Conservation (phyloP, 352 stramenopile species). For the Phytophthora boehmeriae region DNA sequence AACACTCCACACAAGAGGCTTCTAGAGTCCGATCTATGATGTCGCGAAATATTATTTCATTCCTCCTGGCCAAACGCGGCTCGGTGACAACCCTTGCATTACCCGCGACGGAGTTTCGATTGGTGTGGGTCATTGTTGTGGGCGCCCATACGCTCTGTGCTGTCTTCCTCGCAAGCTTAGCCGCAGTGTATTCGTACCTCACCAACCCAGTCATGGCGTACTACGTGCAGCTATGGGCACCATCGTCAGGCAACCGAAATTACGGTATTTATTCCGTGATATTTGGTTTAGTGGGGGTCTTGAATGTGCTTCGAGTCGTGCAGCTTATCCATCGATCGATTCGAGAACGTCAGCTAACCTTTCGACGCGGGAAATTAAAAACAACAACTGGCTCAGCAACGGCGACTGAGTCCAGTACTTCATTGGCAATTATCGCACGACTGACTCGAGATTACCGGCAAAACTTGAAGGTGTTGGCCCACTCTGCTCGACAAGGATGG, state of each 20-base stretch:
- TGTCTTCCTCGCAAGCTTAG: conserved; percentile 1
- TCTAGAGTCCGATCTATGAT: not conserved
- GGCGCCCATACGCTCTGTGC: not conserved
- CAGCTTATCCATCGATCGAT: not conserved
- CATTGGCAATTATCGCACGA: not conserved
- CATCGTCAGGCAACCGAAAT: not conserved
- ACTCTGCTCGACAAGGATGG: not conserved
- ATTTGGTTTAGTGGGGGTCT: not conserved
- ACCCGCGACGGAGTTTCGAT: conserved; percentile 1
- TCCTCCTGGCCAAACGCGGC: not conserved
- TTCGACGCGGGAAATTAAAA: not conserved
- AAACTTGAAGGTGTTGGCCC: not conserved
- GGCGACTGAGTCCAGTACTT: not conserved
- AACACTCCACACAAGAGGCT: no score
- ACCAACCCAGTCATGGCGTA: conserved; percentile 6
- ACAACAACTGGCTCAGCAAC: not conserved
- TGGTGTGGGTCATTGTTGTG: conserved; percentile 3
- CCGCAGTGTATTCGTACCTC: conserved; percentile 6
- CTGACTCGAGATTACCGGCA: no score
- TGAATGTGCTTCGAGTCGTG: not conserved
- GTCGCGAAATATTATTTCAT: not conserved
- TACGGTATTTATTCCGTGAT: conserved; percentile 3
- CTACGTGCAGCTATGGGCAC: conserved; percentile 8
- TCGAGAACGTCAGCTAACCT: not conserved
- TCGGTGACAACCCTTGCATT: not conserved